These are phyloP conservation scores for Parastagonospora avenae DNA, from an alignment of 2,329 filamentous ascomycete species.

Conservation along the genomic window DNA sequence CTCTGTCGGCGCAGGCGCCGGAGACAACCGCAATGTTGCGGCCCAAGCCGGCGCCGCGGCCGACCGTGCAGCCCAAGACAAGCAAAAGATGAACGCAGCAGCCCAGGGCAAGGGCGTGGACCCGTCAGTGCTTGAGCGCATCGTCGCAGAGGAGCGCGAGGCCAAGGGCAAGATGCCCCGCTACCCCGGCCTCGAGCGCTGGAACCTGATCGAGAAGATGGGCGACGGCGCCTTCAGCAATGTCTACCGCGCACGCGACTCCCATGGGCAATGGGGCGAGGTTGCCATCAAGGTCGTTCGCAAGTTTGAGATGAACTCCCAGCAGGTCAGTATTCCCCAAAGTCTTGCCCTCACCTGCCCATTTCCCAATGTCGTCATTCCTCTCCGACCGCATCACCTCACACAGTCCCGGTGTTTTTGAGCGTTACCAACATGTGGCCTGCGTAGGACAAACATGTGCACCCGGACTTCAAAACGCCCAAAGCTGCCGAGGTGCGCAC, in stretches of 20 bases:
- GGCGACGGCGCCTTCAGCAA: constrained; percentile 99
- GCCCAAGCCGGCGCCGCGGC: constrained; percentile 71
- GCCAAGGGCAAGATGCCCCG: constrained; percentile 82
- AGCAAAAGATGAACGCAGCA: constrained; percentile 62
- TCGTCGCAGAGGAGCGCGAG: constrained; percentile 90
- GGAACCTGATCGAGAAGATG: constrained; percentile 93
- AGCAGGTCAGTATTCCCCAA: constrained; percentile 77
- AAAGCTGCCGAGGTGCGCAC: constrained; percentile 94
- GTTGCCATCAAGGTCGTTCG: constrained; percentile 98
- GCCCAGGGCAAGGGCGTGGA: constrained; percentile 59
- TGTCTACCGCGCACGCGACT: constrained; percentile 88
- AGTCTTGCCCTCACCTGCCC: constrained; percentile 35
- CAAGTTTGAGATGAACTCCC: constrained; percentile 98
- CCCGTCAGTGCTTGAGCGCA: constrained; percentile 73
- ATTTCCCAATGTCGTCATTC: constrained; percentile 37
- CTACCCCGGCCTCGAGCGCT: constrained; percentile 85
- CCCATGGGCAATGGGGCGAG: constrained; percentile 71
- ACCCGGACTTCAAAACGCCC: constrained; percentile 91
- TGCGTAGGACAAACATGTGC: constrained; percentile 84
- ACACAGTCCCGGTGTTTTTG: constrained; percentile 31
- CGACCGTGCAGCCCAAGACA: constrained; percentile 65
- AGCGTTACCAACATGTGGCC: constrained; percentile 57
- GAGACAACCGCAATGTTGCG: constrained; percentile 67
- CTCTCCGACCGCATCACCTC: constrained; percentile 30
- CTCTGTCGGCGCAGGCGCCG: constrained; percentile 65